Percentiles rank a stretch among this genome's conserved stretches.
Conservation (phyloP, 257 asterid species). For the Solanum virginianum region DNA sequence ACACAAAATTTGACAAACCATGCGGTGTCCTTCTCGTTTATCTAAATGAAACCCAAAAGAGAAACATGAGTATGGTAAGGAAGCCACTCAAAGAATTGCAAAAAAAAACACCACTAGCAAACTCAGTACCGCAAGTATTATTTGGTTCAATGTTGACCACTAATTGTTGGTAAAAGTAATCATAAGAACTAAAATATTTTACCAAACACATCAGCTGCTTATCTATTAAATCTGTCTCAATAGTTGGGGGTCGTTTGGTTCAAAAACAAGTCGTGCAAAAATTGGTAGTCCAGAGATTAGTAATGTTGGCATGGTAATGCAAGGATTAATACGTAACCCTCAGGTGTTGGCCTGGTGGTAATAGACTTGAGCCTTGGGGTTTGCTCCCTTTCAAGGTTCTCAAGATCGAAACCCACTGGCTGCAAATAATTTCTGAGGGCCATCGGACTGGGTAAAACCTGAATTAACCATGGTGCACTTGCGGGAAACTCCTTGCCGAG, state of each 20-base stretch:
- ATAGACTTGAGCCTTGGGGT: too few relatives aligned
- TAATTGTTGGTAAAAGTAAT: background rate
- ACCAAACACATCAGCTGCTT: background rate
- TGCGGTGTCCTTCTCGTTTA: conserved; percentile 90
- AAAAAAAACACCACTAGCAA: background rate
- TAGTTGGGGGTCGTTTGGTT: background rate
- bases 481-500: too few relatives aligned
- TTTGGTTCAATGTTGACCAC: background rate
- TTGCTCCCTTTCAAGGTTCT: too few relatives aligned
- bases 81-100: background rate
- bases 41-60: conserved; percentile 29
- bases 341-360: too few relatives aligned
- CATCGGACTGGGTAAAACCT: too few relatives aligned
- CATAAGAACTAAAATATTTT: background rate
- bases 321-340: background rate
- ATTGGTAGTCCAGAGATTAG: background rate
- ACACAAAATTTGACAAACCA: conserved; percentile 97
- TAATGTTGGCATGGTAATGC: background rate
- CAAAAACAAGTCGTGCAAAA: background rate
- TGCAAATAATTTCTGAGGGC: too few relatives aligned
- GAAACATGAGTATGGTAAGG: background rate
- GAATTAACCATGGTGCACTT: too few relatives aligned
- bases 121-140: background rate
- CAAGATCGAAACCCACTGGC: too few relatives aligned
- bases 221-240: background rate